Conservation (phyloP, 1,139 yeast species). For the Zygosaccharomyces pseudobailii region DNA sequence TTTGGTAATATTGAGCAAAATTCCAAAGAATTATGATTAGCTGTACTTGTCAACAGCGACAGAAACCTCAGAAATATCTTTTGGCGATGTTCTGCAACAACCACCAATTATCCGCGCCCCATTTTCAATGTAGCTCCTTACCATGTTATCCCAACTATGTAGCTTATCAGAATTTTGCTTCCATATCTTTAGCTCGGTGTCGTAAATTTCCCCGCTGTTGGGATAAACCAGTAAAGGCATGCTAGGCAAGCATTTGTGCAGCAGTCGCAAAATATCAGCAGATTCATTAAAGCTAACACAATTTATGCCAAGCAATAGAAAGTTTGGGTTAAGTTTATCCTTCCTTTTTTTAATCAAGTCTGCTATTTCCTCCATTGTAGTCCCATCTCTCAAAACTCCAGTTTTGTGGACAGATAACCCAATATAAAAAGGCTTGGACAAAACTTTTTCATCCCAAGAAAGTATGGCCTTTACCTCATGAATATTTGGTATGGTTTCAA, state of each 20-base stretch:
- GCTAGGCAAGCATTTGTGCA: constrained; percentile 20
- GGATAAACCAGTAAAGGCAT: constrained; percentile 27
- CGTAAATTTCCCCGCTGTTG: constrained; percentile 32
- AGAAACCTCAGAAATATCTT: constrained; percentile 22
- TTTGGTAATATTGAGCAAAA: too few relatives aligned
- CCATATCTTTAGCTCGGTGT: constrained; percentile 26
- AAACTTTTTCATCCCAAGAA: constrained; percentile 24
- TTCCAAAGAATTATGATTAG: too few relatives aligned
- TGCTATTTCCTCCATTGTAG: constrained; percentile 24
- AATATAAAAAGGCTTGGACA: constrained; percentile 28
- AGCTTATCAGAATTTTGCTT: constrained; percentile 5
- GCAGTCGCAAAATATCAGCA: constrained; percentile 16
- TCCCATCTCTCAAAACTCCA: constrained; percentile 29
- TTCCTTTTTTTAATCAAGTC: constrained; percentile 33
- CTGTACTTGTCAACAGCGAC: constrained; percentile 8
- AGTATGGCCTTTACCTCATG: constrained; percentile 27
- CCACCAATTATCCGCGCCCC: constrained; percentile 31
- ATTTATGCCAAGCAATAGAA: constrained; percentile 25
- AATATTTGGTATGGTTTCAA: constrained; percentile 31
- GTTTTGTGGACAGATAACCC: constrained; percentile 26
- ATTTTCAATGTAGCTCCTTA: constrained; percentile 16
- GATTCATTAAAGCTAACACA: constrained; percentile 28
- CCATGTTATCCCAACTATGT: constrained; percentile 25
- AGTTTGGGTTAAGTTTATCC: constrained; percentile 33
- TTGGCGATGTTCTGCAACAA: constrained; percentile 31